Evolutionary conservation across 2,329 filamentous ascomycete species (phyloP), one percentile per base, ranked within the genome.

Genomic region (Lojkania enalia): DNA sequence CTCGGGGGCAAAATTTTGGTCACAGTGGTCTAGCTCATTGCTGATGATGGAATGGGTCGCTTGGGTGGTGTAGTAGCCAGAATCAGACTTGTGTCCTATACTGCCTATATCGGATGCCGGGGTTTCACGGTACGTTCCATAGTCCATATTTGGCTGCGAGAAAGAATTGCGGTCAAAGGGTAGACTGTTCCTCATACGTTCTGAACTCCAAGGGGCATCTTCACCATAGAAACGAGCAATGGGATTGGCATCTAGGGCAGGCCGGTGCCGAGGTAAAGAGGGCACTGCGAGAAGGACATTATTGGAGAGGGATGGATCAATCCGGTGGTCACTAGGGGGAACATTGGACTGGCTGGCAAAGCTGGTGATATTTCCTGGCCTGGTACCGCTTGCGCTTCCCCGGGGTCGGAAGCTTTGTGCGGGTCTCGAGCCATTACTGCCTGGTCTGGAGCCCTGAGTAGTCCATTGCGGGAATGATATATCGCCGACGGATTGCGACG

Each of bases 41-140:
- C 66, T 65, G 2, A 61, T 45, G 15, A 67, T 49, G 14, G 68
- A 70, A 4, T 55, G 64, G 3, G 16, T 15, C 9, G 58, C 36
- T 15, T 48, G 52, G 9, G 58, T 52, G 15, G 66, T 64, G 5
- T 55, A 42, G 32, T 69, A 71, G 3, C 66, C 68, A 32, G 67
- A 69, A 39, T 70, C 67, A 20, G 61, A 60, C 31, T 48, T 38
- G 32, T 42, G 48, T 12, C 35, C 51, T 20, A 49, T 42, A 31
- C 55, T 63, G 11, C 48, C 58, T 9, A 60, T 27, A 14, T 67
- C 63, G 7, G 64, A 66, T 30, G 37, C 45, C 29, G 55, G 50
- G 6, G 39, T 38, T 15, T 52, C 46, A 21, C 52, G 54, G 27
- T 57, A 60, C 13, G 36, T 20, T 35, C 35, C 35, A 25, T 53